A percentile compares a stretch with the other conserved stretches of the same genome.
Evolutionary conservation across 2,329 filamentous ascomycete genomes (phyloP).

Genomic region (Beauveria brongniartii): DNA sequence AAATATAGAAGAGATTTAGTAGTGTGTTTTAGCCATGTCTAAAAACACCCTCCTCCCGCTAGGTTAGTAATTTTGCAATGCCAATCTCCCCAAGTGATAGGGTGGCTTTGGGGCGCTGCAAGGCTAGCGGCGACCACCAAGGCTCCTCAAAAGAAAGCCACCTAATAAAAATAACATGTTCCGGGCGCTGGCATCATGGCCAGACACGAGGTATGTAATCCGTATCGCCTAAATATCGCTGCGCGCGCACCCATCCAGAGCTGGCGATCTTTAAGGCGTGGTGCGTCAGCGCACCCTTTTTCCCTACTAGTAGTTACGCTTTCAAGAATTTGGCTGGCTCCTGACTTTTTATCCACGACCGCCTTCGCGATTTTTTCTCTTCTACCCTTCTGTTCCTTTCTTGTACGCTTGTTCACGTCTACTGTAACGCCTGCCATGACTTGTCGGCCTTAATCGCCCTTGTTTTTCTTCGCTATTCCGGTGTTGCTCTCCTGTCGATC

Average conservation of each 20-base stretch:
- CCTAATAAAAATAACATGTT: no score
- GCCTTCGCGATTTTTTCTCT: neutral
- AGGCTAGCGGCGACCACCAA: neutral
- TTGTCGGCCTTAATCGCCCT: neutral
- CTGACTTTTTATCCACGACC: neutral
- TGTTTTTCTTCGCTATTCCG: neutral
- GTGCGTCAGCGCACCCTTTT: constrained; percentile 3
- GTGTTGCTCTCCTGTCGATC: constrained; percentile 6
- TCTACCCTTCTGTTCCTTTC: neutral
- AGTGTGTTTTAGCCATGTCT: no score
- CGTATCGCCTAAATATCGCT: no score
- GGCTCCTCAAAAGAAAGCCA: neutral
- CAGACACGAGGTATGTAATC: neutral
- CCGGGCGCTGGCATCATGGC: neutral
- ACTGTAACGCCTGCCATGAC: constrained; percentile 5
- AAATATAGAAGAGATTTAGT: no score
- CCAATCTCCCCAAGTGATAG: neutral
- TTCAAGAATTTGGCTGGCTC: neutral
- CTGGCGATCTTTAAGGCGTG: neutral
- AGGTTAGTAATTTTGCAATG: no score
- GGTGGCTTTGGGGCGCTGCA: neutral
- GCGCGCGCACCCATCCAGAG: neutral
- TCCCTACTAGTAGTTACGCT: neutral
- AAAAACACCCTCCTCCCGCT: no score
- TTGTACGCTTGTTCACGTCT: constrained; percentile 3